Base-by-base conservation (phyloP, 352 stramenopile genomes). In the Phytopythium kandeliae region DNA sequence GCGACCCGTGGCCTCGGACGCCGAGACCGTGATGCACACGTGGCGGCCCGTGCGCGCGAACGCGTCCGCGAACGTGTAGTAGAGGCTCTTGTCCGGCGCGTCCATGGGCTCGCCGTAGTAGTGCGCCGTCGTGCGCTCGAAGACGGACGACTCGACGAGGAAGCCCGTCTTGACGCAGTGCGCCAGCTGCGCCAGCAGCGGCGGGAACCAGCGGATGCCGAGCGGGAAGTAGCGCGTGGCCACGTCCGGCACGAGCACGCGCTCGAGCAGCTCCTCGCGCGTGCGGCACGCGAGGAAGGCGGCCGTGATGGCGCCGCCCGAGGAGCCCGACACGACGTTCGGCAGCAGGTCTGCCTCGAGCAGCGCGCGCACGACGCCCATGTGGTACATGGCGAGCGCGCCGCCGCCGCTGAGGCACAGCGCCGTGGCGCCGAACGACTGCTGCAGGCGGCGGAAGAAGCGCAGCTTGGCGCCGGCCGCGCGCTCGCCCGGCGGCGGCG, bases 341-440 rank as follows among this genome's bases (percentile, higher is more conserved):
- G 96, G 93, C 34, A 97, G 69, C 10, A 96, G 31, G 36, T 90
- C 78, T 0, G 76, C 78, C 24, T 97, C 80, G 3, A 97, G 60
- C 9, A 98, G 62, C 11, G 89, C 89, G 19, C 79, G 76, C 12
- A 98, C 86, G 11, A 97, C 88, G 26, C 94, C 94, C 56, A 97
- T 80, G 71, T 98, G 94, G 58, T 98, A 98, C 91, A 98, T 97
- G 1, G 88, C 84, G 54, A 89, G 94, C 54, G 58, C 82, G n/a
- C 92, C 92, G 16, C 92, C 94, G 41, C 92, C 94, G 13, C 77
- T 95, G 10, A 98, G 67, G 69, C 93, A 97, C 15, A 98, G 63
- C 15, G 90, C 92, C 5, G 92, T 96, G 7, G 80, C 78, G 0
- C 92, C 92, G 48, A 97, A 90, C 49, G 93, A 83, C n/a, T 85